Conservation (phyloP, 148 eudicot species). For the Vaccinium myrtillus region DNA sequence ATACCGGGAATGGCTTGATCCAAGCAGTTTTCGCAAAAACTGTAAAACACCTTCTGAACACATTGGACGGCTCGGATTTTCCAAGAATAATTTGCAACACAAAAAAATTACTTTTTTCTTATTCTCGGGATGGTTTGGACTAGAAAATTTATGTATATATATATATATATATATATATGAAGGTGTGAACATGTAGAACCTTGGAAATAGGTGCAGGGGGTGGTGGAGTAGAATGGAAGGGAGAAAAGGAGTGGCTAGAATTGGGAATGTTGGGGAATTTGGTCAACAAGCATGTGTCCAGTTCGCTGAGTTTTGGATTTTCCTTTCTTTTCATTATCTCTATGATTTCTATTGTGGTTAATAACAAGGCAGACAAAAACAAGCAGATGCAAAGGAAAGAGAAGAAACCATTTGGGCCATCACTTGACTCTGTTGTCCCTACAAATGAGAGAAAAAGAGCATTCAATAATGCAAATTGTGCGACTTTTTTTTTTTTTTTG, state of each 20-base stretch:
- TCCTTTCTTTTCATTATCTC: slow-evolving; percentile 28
- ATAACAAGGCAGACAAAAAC: slow-evolving; percentile 22
- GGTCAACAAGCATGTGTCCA: slow-evolving; percentile 40
- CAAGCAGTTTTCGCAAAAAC: too few species aligned
- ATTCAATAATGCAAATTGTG: background rate
- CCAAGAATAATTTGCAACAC: too few species aligned
- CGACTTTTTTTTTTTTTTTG: too few species aligned
- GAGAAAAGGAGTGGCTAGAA: slow-evolving; percentile 17
- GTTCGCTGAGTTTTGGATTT: slow-evolving; percentile 22
- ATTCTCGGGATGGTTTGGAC: too few species aligned
- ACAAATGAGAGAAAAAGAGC: background rate
- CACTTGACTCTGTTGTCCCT: slow-evolving; percentile 24
- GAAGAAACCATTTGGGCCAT: slow-evolving; percentile 32
- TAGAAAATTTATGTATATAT: too few species aligned
- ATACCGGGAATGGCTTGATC: too few species aligned
- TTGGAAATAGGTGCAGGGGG: slow-evolving; percentile 13
- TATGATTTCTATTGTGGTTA: background rate
- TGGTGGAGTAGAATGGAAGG: slow-evolving; percentile 42
- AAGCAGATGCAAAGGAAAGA: slow-evolving; percentile 26
- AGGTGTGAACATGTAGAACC: slow-evolving; percentile 4
- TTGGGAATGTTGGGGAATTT: slow-evolving; percentile 39
- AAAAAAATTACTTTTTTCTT: too few species aligned
- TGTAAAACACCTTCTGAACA: too few species aligned
- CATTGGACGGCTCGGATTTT: too few species aligned
- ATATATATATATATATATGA: too few species aligned